These are phyloP conservation scores for Aureococcus anophagefferens DNA, from an alignment of 108 stramenopile genomes.

Conservation along the genomic window DNA sequence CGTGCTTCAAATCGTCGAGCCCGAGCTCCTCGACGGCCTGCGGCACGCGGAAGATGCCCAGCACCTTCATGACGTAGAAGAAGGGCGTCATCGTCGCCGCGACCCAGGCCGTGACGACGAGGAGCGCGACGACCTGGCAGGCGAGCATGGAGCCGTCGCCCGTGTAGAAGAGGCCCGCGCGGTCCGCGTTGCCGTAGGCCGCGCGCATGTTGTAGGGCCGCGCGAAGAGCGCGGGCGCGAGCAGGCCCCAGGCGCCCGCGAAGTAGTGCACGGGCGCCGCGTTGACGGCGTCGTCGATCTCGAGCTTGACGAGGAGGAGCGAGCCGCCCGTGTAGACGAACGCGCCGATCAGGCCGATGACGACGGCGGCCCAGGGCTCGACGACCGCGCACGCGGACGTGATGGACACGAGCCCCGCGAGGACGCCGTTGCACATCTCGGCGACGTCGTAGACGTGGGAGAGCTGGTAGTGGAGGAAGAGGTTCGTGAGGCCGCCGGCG, in stretches of 20 bases:
- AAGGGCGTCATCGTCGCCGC: no score
- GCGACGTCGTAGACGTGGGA: slow-evolving; percentile 4
- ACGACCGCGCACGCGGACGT: slow-evolving; percentile 56
- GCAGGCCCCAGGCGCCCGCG: slow-evolving; percentile 64
- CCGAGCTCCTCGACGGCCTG: no score
- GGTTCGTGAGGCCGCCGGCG: slow-evolving; percentile 19
- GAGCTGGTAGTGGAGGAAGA: neutral
- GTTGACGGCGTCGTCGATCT: slow-evolving; percentile 82
- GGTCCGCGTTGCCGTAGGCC: no score
- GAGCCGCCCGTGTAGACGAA: slow-evolving; percentile 42
- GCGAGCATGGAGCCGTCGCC: no score
- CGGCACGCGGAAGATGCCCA: no score
- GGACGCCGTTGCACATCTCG: slow-evolving; percentile 30
- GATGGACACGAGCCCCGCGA: slow-evolving; percentile 60
- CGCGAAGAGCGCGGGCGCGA: slow-evolving; percentile 62
- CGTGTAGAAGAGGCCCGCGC: no score
- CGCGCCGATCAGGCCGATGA: slow-evolving; percentile 64
- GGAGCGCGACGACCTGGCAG: no score
- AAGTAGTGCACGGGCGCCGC: slow-evolving; percentile 78
- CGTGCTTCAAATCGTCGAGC: no score
- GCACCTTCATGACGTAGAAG: no score
- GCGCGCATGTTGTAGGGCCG: no score
- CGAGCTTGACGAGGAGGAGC: slow-evolving; percentile 48
- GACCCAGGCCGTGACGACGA: no score
- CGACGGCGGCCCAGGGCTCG: slow-evolving; percentile 62